Evolutionary conservation across 73 alveolate species (phyloP).

Genomic region (Loxodes magnus): DNA sequence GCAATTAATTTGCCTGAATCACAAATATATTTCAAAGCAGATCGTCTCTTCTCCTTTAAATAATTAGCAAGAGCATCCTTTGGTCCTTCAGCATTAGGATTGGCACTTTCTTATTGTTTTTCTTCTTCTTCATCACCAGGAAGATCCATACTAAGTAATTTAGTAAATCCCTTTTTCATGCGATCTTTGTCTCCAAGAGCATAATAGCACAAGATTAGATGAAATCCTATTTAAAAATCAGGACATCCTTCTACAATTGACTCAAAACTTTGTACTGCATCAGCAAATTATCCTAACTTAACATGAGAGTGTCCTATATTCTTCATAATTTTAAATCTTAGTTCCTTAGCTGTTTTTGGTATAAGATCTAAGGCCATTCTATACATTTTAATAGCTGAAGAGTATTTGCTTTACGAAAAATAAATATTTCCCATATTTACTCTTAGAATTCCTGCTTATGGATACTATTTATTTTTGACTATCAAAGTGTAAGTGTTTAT

Average conservation of each 20-base stretch:
- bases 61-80: conserved; percentile 89
- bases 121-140: conserved; percentile 85
- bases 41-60: conserved; percentile 83
- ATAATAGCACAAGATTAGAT: conserved; percentile 78
- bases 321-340: conserved; percentile 90
- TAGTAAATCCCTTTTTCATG: conserved; percentile 62
- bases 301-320: conserved; percentile 96
- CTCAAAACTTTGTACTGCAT: conserved; percentile 81
- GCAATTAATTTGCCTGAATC: conserved; percentile 81
- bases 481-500: conserved; percentile 66
- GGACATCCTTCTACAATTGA: conserved; percentile 61
- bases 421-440: conserved; percentile 96
- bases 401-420: conserved; percentile 89
- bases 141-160: conserved; percentile 69
- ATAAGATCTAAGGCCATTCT: conserved; percentile 98
- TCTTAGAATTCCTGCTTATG: conserved; percentile 54
- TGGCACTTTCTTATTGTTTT: conserved; percentile 60
- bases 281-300: conserved; percentile 79
- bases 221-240: conserved; percentile 70
- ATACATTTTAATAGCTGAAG: conserved; percentile 95
- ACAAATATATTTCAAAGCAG: conserved; percentile 34
- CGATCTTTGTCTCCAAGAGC: conserved; percentile 82
- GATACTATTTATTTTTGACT: conserved; percentile 74
- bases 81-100: conserved; percentile 27
- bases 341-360: conserved; percentile 88